These are phyloP conservation scores for Miscanthus sacchariflorus DNA, from an alignment of 202 grass and related monocot species.

Conservation along the genomic window DNA sequence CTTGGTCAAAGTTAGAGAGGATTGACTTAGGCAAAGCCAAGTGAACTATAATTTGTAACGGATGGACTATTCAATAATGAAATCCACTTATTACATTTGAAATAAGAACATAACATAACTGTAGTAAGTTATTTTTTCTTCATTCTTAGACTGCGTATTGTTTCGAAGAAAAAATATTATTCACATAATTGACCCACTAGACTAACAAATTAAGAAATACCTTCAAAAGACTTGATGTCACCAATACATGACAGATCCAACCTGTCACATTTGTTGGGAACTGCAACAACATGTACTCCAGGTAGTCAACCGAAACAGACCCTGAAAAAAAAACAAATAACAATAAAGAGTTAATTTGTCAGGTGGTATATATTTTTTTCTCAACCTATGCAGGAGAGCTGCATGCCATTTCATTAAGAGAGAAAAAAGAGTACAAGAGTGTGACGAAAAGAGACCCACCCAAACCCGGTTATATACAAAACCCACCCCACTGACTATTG, in stretches of 20 bases:
- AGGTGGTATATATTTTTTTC: neutral
- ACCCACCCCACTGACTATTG: neutral
- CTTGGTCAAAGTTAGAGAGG: neutral
- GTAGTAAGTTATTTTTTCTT: conserved; percentile 8
- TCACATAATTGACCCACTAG: conserved; percentile 7
- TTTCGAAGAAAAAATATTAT: neutral
- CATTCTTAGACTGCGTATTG: neutral
- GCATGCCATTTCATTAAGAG: neutral
- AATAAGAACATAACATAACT: conserved; percentile 12
- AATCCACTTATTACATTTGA: conserved; percentile 12
- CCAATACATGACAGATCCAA: conserved; percentile 89
- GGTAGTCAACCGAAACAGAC: conserved; percentile 91
- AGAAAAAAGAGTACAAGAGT: neutral
- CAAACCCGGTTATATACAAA: neutral
- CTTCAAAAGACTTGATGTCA: conserved; percentile 94
- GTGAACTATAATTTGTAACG: neutral
- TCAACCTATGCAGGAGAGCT: neutral
- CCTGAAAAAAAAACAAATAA: conserved; percentile 52
- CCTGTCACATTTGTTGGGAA: conserved; percentile 97
- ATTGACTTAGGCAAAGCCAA: neutral
- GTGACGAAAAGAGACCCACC: neutral
- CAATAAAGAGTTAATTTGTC: neutral
- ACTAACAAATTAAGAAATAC: conserved; percentile 48
- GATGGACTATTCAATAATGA: neutral
- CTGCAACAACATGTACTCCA: conserved; percentile 90